A percentile compares a stretch with the other conserved stretches of the same genome.
Conservation (phyloP, 2,329 filamentous ascomycete species). For the Didymella keratinophila region DNA sequence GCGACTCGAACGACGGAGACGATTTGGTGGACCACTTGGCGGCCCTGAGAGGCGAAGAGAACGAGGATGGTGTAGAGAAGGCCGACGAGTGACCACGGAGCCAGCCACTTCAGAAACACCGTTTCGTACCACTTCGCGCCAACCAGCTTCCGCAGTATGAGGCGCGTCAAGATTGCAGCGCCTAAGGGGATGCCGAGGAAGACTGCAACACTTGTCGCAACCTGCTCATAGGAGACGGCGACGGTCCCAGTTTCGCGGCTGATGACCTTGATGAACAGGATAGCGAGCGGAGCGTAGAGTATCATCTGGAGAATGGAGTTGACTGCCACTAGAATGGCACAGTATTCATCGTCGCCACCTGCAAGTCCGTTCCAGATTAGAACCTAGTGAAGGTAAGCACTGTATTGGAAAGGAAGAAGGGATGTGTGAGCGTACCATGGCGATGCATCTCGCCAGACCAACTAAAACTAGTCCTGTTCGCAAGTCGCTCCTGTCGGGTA, state of each 20-base stretch:
- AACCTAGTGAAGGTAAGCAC: slow-evolving; percentile 6
- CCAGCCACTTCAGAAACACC: slow-evolving; percentile 7
- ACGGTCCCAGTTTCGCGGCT: slow-evolving; percentile 8
- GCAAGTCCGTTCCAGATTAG: slow-evolving; percentile 8
- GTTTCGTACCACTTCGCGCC: slow-evolving; percentile 5
- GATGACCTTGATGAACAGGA: slow-evolving; percentile 8
- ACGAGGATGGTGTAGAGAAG: slow-evolving; percentile 8
- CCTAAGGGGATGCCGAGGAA: slow-evolving; percentile 6
- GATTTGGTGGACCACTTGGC: slow-evolving; percentile 8
- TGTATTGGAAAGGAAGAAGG: slow-evolving; percentile 4
- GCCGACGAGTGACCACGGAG: slow-evolving; percentile 5
- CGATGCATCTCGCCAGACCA: slow-evolving; percentile 6
- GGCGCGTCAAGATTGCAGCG: slow-evolving; percentile 7
- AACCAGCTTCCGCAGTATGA: slow-evolving; percentile 7
- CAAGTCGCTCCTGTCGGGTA: slow-evolving; percentile 7
- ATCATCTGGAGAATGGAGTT: slow-evolving; percentile 7
- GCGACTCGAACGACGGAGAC: slow-evolving; percentile 8
- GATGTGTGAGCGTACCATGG: slow-evolving; percentile 7
- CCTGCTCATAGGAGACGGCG: slow-evolving; percentile 6
- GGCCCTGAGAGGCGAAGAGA: slow-evolving; percentile 6
- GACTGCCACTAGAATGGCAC: slow-evolving; percentile 7
- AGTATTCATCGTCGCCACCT: slow-evolving; percentile 6
- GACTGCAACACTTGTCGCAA: slow-evolving; percentile 9
- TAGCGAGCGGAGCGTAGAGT: slow-evolving; percentile 5
- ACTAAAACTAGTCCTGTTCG: slow-evolving; percentile 8